These are phyloP conservation scores for Boletales sp. DNA, from an alignment of 768 basidiomycete species.

Conservation along the genomic window DNA sequence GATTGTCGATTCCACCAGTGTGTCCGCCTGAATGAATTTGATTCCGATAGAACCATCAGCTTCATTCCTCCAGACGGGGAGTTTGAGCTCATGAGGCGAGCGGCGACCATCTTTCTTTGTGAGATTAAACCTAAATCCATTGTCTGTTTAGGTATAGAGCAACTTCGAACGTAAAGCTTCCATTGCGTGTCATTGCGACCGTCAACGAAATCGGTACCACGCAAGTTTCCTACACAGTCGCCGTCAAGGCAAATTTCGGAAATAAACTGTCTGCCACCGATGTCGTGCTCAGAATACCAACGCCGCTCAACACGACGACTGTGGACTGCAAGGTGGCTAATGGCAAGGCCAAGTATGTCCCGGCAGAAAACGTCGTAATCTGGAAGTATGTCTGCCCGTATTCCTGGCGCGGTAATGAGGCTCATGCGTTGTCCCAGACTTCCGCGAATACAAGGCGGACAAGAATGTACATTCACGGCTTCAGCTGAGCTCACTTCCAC, in stretches of 20 bases:
- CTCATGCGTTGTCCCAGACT: constrained; percentile 51
- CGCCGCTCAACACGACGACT: constrained; percentile 89
- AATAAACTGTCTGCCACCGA: constrained; percentile 91
- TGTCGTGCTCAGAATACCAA: constrained; percentile 91
- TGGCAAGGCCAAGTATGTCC: constrained; percentile 97
- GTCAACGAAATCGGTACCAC: constrained; percentile 91
- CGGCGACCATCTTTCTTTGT: constrained; percentile 4
- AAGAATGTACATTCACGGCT: constrained; percentile 83
- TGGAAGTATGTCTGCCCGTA: constrained; percentile 79
- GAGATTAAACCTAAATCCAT: background rate
- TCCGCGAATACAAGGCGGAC: constrained; percentile 86
- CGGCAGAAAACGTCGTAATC: constrained; percentile 91
- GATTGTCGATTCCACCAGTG: constrained; percentile 99
- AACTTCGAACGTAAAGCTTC: constrained; percentile 94
- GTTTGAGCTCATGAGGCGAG: constrained; percentile 95
- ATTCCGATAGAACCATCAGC: constrained; percentile 89
- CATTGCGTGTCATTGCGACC: constrained; percentile 83
- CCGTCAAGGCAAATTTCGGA: constrained; percentile 85
- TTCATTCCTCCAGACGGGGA: constrained; percentile 99
- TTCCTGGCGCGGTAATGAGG: background rate
- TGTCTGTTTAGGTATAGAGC: constrained; percentile 74
- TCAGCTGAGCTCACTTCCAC: constrained; percentile 83
- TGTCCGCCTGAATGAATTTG: constrained; percentile 92
- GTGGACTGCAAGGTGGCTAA: constrained; percentile 88
- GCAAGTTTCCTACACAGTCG: constrained; percentile 86